These are phyloP conservation scores for Tricholoma sp. DNA, from an alignment of 768 basidiomycete species.

Conservation along the genomic window DNA sequence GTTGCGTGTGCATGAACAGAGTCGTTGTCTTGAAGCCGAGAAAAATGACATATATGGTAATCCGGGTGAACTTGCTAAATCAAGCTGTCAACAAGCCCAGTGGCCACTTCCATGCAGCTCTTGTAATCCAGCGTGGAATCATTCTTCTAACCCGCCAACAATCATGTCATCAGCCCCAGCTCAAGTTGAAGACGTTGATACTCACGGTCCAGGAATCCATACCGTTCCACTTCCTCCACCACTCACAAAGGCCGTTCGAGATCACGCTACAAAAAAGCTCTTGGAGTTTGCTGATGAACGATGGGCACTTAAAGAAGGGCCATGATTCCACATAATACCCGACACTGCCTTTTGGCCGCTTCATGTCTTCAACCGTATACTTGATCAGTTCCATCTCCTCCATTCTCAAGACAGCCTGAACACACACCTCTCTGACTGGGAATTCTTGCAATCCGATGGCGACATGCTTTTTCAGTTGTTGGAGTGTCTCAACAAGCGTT, in stretches of 20 bases:
- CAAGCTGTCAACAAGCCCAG: not conserved
- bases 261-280: not conserved
- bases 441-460: conserved; percentile 1
- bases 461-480: not conserved
- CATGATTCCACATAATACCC: not conserved
- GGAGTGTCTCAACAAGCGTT: conserved; percentile 1
- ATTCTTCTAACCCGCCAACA: not conserved
- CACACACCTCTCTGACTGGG: not conserved
- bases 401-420: not conserved
- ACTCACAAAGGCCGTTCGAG: not conserved
- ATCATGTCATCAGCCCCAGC: conserved; percentile 1
- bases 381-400: conserved; percentile 6
- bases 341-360: conserved; percentile 3
- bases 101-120: conserved; percentile 2
- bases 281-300: conserved; percentile 1
- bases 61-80: not conserved
- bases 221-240: conserved; percentile 1
- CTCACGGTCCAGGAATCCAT: not conserved
- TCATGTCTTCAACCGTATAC: not conserved
- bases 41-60: conserved; percentile 3
- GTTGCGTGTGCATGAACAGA: not conserved
- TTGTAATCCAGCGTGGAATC: not conserved
- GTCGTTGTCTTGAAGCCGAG: conserved; percentile 1
- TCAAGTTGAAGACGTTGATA: not conserved
- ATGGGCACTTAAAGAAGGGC: not conserved